Percentiles rank a stretch among this genome's conserved stretches.
phyloP scores from a whole-genome alignment of 768 basidiomycete genomes.

The Kwoniella pini region DNA sequence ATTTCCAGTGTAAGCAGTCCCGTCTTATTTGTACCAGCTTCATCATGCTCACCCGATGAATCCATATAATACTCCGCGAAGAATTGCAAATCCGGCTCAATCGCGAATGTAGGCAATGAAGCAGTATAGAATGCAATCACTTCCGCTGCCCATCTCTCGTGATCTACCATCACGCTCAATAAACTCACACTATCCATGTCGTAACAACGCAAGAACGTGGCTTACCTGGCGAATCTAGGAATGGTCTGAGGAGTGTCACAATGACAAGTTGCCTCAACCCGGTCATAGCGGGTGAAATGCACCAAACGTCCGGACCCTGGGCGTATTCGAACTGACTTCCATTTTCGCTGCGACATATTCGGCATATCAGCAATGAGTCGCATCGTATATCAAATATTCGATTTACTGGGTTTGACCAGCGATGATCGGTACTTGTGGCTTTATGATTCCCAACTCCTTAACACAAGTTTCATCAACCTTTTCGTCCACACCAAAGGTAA shows the following conservation, averaged over 20 bases:
- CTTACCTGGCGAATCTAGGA: slow-evolving; percentile 73
- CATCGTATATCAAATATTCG: background rate
- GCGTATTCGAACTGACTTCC: slow-evolving; percentile 52
- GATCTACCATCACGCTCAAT: slow-evolving; percentile 58
- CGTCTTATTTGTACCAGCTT: background rate
- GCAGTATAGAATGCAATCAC: slow-evolving; percentile 79
- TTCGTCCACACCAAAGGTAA: slow-evolving; percentile 69
- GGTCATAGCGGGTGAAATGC: slow-evolving; percentile 69
- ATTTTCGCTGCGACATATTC: background rate
- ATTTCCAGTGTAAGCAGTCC: slow-evolving; percentile 3
- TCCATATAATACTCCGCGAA: slow-evolving; percentile 77
- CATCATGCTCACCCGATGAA: slow-evolving; percentile 62
- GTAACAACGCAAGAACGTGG: background rate
- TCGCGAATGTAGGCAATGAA: slow-evolving; percentile 65
- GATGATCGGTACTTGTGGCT: slow-evolving; percentile 51
- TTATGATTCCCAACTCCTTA: slow-evolving; percentile 61
- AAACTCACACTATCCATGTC: background rate
- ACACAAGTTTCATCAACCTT: slow-evolving; percentile 72
- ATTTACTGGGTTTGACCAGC: slow-evolving; percentile 9
- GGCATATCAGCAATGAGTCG: background rate
- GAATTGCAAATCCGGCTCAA: slow-evolving; percentile 69
- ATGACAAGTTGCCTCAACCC: slow-evolving; percentile 71
- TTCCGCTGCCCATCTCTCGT: slow-evolving; percentile 68
- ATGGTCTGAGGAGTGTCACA: slow-evolving; percentile 66
- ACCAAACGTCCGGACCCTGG: slow-evolving; percentile 63